phyloP scores from a whole-genome alignment of 2,329 filamentous ascomycete genomes.

The Pestalotiopsis sp. region DNA sequence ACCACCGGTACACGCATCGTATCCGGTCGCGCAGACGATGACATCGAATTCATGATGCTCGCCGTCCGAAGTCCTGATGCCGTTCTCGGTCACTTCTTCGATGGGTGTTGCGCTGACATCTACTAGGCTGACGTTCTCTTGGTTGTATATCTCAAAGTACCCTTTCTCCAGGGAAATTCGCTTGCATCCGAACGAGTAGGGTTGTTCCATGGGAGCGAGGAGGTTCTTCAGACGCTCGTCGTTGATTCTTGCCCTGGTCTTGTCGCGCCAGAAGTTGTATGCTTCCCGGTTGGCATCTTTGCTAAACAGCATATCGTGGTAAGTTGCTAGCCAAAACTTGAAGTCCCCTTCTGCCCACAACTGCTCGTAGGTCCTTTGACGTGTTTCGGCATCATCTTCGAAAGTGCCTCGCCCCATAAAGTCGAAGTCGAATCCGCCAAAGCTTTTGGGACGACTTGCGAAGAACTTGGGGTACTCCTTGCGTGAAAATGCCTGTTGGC shows the following conservation, averaged over 20 bases:
- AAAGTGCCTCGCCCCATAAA: conserved; percentile 56
- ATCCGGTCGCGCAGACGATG: conserved; percentile 40
- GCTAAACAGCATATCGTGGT: conserved; percentile 52
- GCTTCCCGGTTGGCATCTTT: conserved; percentile 49
- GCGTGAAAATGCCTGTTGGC: conserved; percentile 38
- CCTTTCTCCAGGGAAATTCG: conserved; percentile 31
- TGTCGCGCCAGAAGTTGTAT: conserved; percentile 56
- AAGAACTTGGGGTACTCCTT: conserved; percentile 54
- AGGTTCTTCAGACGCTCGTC: conserved; percentile 50
- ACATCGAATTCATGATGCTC: conserved; percentile 28
- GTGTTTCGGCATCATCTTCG: conserved; percentile 47
- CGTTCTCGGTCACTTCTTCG: conserved; percentile 19
- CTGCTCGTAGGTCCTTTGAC: conserved; percentile 31
- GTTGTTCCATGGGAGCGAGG: conserved; percentile 52
- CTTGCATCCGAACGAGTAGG: conserved; percentile 56
- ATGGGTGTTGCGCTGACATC: conserved; percentile 25
- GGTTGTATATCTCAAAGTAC: conserved; percentile 34
- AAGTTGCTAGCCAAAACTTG: conserved; percentile 53
- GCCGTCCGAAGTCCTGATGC: conserved; percentile 23
- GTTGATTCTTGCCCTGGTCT: conserved; percentile 48
- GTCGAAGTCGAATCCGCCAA: conserved; percentile 62
- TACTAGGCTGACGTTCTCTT: conserved; percentile 32
- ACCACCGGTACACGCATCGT: conserved; percentile 41
- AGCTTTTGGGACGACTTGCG: conserved; percentile 51
- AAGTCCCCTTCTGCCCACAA: conserved; percentile 54